phyloP scores from a whole-genome alignment of 352 stramenopile species.

The Thraustochytrium striatum region DNA sequence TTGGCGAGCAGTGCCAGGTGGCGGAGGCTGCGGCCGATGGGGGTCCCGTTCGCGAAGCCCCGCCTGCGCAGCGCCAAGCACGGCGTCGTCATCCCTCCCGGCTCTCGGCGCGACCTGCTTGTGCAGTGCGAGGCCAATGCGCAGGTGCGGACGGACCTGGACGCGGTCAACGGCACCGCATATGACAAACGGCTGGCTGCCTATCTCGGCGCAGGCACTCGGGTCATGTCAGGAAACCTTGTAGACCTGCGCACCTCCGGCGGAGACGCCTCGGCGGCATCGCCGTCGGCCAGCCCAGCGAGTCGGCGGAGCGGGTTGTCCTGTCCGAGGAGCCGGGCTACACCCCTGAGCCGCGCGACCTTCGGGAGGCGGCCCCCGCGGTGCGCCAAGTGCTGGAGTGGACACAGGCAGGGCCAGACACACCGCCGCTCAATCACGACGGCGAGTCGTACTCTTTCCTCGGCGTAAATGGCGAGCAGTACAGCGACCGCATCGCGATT shows the following conservation, averaged over 20 bases:
- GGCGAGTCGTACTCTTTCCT: conserved; percentile 69
- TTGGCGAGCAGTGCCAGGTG: conserved; percentile 61
- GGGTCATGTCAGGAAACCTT: conserved; percentile 65
- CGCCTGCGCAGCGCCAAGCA: conserved; percentile 11
- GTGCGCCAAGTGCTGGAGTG: conserved; percentile 2
- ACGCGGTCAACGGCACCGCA: neutral
- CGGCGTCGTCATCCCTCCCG: conserved; percentile 62
- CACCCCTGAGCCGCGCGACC: neutral
- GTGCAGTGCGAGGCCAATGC: conserved; percentile 61
- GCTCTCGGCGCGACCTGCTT: conserved; percentile 63
- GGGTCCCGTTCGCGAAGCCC: conserved; percentile 56
- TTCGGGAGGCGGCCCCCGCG: neutral
- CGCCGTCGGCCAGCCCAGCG: neutral
- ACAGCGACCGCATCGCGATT: conserved; percentile 57
- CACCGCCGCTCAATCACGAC: conserved; percentile 49
- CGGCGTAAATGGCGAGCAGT: conserved; percentile 66
- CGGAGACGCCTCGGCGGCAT: conserved; percentile 52
- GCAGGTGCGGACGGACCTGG: neutral
- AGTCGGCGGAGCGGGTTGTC: conserved; percentile 48
- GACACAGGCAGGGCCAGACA: conserved; percentile 21
- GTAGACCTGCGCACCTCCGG: conserved; percentile 57
- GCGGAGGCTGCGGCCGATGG: conserved; percentile 62
- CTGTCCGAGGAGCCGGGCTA: neutral
- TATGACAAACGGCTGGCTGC: conserved; percentile 53
- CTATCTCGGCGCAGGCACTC: conserved; percentile 63